Conservation (phyloP, 345 rosid genomes). For the Citrus reticulata region DNA sequence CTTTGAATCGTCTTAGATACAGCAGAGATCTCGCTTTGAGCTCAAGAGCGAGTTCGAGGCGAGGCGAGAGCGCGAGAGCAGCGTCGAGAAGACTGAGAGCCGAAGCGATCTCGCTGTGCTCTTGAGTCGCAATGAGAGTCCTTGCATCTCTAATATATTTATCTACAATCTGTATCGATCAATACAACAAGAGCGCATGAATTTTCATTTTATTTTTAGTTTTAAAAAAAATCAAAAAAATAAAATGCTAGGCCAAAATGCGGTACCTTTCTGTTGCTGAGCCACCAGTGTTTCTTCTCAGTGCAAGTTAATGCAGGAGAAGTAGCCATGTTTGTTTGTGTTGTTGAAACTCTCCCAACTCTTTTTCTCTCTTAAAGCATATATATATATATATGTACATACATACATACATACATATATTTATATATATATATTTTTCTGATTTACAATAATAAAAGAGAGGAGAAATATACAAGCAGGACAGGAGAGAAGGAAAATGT, state of each 20-base stretch:
- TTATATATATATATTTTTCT: not conserved
- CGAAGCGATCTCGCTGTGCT: slow-evolving; percentile 49
- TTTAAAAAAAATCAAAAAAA: no score
- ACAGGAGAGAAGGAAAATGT: slow-evolving; percentile 25
- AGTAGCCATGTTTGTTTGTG: slow-evolving; percentile 32
- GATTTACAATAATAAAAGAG: not conserved
- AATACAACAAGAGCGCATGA: not conserved
- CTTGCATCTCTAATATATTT: slow-evolving; percentile 76
- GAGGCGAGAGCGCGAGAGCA: slow-evolving; percentile 71
- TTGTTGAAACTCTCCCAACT: slow-evolving; percentile 7
- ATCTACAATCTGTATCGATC: slow-evolving; percentile 52
- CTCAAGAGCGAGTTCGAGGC: slow-evolving; percentile 66
- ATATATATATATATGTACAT: no score
- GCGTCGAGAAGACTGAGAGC: slow-evolving; percentile 78
- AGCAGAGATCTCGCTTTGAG: slow-evolving; percentile 81
- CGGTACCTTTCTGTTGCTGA: slow-evolving; percentile 70
- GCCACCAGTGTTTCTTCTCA: slow-evolving; percentile 81
- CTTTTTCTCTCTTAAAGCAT: slow-evolving; percentile 13
- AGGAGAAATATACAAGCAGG: slow-evolving; percentile 20
- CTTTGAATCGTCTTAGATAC: slow-evolving; percentile 59
- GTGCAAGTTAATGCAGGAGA: slow-evolving; percentile 29
- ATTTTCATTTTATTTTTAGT: no score
- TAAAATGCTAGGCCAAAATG: not conserved
- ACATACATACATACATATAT: no score
- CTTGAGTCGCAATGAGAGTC: slow-evolving; percentile 58